Base-by-base conservation (phyloP, 495 filamentous ascomycete genomes). In the Trichoderma virens region DNA sequence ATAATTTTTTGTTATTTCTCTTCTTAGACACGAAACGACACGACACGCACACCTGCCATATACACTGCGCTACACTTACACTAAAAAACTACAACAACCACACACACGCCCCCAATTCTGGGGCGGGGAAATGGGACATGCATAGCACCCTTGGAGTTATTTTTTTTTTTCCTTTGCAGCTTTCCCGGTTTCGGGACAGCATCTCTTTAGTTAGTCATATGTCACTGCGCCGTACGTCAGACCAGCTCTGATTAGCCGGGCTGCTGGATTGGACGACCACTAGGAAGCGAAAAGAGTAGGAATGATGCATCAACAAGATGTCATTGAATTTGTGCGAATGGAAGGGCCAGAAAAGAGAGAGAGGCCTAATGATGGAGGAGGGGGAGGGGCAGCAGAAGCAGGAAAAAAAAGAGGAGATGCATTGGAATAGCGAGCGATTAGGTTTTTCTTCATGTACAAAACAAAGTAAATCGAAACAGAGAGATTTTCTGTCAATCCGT, bases 101-200 rank as follows among this genome's bases (percentile, higher is more conserved):
- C 51, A 27, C 51, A 56, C 51, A 56, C 51, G 28, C 16, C 23
- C 51, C 51, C 51, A 30, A 56, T 56, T n/a, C 13, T 35, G 32
- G 51, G 51, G 51, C 51, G 51, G 51, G 51, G 51, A 56, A 56
- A 30, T 56, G 51, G 23, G 51, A 56, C 51, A 28, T 56, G 51
- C 51, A 56, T 56, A 56, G 51, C 51, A 56, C 51, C 51, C 25
- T 30, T 30, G 51, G 51, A 56, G 51, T 56, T 31, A 1, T 56
- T 56, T 56, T 30, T 56, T 16, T 14, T 56, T 47, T 47, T 18
- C n/a, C 20, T 20, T 23, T 6, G 23, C 20, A 1, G 8, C 51
- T 56, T 56, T 56, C 25, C 51, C 51, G 23, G 25, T 56, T 56
- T 56, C 6, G 51, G 51, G 51, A 27, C 23, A 30, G 25, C 23